phyloP scores from a whole-genome alignment of 1,139 yeast species.

The Pichia sp. region DNA sequence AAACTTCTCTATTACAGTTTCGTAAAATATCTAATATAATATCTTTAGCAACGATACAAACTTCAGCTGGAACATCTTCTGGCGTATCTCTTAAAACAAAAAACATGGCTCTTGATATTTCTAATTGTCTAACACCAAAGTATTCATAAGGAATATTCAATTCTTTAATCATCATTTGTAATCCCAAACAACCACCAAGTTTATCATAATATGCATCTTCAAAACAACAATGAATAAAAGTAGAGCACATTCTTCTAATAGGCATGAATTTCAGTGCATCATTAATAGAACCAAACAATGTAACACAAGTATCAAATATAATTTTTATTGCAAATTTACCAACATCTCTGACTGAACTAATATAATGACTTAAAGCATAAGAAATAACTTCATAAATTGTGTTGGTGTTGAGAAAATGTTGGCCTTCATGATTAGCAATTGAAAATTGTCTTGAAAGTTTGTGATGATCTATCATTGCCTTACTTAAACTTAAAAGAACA shows the following conservation, averaged over 20 bases:
- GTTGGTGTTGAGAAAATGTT: constrained; percentile 60
- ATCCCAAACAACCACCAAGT: constrained; percentile 83
- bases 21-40: constrained; percentile 58
- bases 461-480: constrained; percentile 64
- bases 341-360: constrained; percentile 59
- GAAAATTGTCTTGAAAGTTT: constrained; percentile 67
- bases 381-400: constrained; percentile 69
- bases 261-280: constrained; percentile 68
- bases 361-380: constrained; percentile 75
- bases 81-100: constrained; percentile 91
- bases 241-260: constrained; percentile 69
- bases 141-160: constrained; percentile 63
- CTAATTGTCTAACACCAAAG: constrained; percentile 74
- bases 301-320: constrained; percentile 56
- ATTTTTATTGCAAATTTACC: constrained; percentile 64
- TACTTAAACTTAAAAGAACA: constrained; percentile 68
- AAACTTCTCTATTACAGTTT: constrained; percentile 56
- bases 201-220: constrained; percentile 82
- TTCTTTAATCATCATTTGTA: constrained; percentile 65
- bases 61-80: constrained; percentile 77
- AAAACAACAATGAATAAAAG: constrained; percentile 85
- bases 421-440: constrained; percentile 75
- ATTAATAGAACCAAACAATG: constrained; percentile 61
- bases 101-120: constrained; percentile 77
- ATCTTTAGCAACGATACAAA: constrained; percentile 62